Conservation (phyloP, 768 basidiomycete species). For the Cubamyces sp. region DNA sequence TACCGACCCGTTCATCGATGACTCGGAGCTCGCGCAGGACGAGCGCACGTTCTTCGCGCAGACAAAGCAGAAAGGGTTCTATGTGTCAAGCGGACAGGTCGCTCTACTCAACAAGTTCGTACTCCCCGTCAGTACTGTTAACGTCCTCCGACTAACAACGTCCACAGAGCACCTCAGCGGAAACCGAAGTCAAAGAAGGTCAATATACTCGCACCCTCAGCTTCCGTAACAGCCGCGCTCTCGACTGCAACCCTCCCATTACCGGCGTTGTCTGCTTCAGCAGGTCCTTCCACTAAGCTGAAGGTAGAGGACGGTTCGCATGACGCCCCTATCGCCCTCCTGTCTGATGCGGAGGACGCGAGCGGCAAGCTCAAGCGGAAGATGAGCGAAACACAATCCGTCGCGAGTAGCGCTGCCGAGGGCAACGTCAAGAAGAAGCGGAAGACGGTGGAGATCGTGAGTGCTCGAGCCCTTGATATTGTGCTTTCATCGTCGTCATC, state of each 20-base stretch:
- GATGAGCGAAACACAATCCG: conserved; percentile 21
- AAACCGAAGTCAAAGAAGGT: conserved; percentile 72
- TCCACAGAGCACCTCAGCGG: conserved; percentile 55
- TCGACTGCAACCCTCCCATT: conserved; percentile 27
- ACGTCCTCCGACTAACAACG: not conserved
- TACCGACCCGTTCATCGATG: conserved; percentile 95
- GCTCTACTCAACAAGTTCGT: conserved; percentile 73
- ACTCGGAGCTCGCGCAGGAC: conserved; percentile 90
- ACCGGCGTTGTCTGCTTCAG: conserved; percentile 10
- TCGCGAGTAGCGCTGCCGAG: conserved; percentile 18
- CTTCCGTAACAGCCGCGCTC: conserved; percentile 34
- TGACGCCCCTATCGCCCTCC: conserved; percentile 54
- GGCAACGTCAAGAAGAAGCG: conserved; percentile 61
- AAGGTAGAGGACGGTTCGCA: conserved; percentile 48
- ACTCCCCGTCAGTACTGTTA: conserved; percentile 28
- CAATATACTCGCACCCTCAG: conserved; percentile 36
- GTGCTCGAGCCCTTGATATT: conserved; percentile 24
- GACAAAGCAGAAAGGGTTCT: conserved; percentile 92
- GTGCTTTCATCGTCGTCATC: too few relatives aligned
- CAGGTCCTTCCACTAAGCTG: conserved; percentile 22
- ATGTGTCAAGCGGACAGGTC: conserved; percentile 87
- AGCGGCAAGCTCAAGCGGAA: conserved; percentile 34
- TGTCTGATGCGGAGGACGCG: conserved; percentile 44
- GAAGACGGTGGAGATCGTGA: conserved; percentile 68
- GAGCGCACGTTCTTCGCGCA: conserved; percentile 89